Conservation (phyloP, 768 basidiomycete genomes). For the Lentinula edodes region DNA sequence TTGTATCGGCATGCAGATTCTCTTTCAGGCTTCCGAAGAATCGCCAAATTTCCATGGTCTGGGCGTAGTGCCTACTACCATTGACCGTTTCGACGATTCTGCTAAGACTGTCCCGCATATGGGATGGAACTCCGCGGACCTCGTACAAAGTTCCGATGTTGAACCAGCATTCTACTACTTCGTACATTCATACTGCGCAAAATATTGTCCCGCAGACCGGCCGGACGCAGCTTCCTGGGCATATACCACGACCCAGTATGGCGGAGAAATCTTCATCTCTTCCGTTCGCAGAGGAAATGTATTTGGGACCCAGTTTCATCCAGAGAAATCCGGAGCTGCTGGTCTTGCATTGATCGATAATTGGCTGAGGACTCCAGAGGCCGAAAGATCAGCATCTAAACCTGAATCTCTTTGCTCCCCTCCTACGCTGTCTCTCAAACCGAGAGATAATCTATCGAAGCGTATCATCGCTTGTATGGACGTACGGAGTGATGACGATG, state of each 20-base stretch:
- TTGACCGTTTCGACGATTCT: constrained; percentile 61
- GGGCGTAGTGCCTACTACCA: constrained; percentile 76
- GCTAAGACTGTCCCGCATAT: constrained; percentile 96
- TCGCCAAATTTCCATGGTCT: constrained; percentile 65
- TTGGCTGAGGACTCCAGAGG: constrained; percentile 66
- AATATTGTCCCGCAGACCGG: constrained; percentile 53
- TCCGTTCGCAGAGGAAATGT: constrained; percentile 78
- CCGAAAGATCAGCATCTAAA: constrained; percentile 25
- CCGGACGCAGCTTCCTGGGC: constrained; percentile 67
- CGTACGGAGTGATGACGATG: constrained; percentile 91
- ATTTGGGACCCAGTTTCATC: constrained; percentile 95
- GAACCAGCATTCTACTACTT: constrained; percentile 83
- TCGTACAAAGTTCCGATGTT: constrained; percentile 39
- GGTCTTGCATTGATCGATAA: constrained; percentile 75
- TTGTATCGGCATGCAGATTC: constrained; percentile 97
- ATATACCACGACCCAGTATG: constrained; percentile 88
- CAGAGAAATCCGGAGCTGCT: constrained; percentile 91
- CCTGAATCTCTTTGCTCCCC: constrained; percentile 26
- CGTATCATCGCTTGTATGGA: constrained; percentile 97
- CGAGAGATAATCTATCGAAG: constrained; percentile 74
- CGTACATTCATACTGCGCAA: constrained; percentile 91
- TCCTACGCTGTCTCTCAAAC: constrained; percentile 33
- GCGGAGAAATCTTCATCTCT: constrained; percentile 87
- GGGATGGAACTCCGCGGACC: constrained; percentile 86
- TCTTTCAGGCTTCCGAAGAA: constrained; percentile 85